Base-by-base conservation (phyloP, 305 asterid genomes). In the Solanum aculeatissimum region DNA sequence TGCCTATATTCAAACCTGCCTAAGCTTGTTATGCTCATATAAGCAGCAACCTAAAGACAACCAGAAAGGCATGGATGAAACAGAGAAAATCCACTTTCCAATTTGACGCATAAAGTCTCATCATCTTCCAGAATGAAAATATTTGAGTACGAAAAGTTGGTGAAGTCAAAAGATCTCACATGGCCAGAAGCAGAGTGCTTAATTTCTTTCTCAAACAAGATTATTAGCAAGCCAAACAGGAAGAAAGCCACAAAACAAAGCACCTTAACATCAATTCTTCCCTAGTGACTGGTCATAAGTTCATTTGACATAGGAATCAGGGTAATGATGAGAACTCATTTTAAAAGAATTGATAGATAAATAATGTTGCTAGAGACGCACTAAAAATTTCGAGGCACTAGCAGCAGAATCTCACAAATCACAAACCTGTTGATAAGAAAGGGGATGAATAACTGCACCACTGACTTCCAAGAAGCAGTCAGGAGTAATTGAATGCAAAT, bases 401-500 rank as follows among this genome's bases (percentile, higher is more conserved):
- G 72, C 10, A 18, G 58, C 35, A 86, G 66, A 77, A 74, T 81
- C 58, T 62, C 25, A 87, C 88, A 74, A 91, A 97, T 62, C 25
- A 87, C 88, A 74, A 91, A 97, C 99, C 99, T 97, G 99, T 86
- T 97, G 99, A 91, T 97, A 97, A 83, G 99, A 97, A 82, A 97
- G 95, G 80, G 99, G 99, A 87, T 97, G 99, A 82, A 97, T 94
- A 88, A 97, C 94, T 66, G 99, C 98, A 83, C 99, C 99, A 89
- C 99, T 95, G 85, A 97, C 95, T 95, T 97, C 99, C 92, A 97
- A 92, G 91, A 95, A 97, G 91, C 91, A 86, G 88, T 92, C 91
- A 14, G 99, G 99, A 58, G 99, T 97, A 87, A 97, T 86, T 21
- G 91, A 92, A 87, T 97, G 99, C 88, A 97, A 89, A 95, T 97